A percentile compares a stretch with the other conserved stretches of the same genome.
Evolutionary conservation across 139 green algal genomes (phyloP).

Genomic region (Chlamydomonas sp.): DNA sequence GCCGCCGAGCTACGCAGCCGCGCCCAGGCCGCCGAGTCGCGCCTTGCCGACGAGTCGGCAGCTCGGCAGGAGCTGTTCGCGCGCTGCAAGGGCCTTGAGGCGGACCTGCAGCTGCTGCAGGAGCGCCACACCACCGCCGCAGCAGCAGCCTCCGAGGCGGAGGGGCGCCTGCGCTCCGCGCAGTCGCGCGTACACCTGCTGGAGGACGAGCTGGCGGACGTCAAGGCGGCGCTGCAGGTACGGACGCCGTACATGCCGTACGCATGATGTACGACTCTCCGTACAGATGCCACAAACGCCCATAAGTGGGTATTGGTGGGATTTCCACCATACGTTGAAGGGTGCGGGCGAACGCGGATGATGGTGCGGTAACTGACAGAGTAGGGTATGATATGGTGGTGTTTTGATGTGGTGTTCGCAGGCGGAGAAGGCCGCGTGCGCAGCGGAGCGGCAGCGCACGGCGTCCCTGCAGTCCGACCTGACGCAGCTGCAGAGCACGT

Average conservation of each 20-base stretch:
- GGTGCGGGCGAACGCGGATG: background rate
- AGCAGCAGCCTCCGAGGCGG: constrained; percentile 12
- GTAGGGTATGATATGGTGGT: background rate
- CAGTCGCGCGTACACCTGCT: constrained; percentile 3
- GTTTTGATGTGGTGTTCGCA: background rate
- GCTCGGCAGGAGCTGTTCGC: constrained; percentile 27
- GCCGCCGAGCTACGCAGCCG: constrained; percentile 41
- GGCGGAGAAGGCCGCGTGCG: constrained; percentile 39
- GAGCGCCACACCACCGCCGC: background rate
- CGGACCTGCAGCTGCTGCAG: constrained; percentile 1
- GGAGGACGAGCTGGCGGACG: constrained; percentile 35
- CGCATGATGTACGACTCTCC: background rate
- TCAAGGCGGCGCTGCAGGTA: constrained; percentile 40
- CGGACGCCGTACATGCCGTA: background rate
- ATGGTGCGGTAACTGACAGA: background rate
- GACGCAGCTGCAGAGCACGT: constrained; percentile 49
- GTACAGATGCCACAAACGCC: background rate
- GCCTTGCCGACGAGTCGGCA: constrained; percentile 1
- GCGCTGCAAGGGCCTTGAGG: constrained; percentile 24
- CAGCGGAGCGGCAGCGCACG: background rate
- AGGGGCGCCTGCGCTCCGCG: constrained; percentile 1
- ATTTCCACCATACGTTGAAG: background rate
- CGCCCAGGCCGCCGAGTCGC: constrained; percentile 24
- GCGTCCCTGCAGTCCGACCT: constrained; percentile 35
- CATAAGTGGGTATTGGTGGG: background rate